Base-by-base conservation (phyloP, 768 basidiomycete species). In the Termitomyces sp. region DNA sequence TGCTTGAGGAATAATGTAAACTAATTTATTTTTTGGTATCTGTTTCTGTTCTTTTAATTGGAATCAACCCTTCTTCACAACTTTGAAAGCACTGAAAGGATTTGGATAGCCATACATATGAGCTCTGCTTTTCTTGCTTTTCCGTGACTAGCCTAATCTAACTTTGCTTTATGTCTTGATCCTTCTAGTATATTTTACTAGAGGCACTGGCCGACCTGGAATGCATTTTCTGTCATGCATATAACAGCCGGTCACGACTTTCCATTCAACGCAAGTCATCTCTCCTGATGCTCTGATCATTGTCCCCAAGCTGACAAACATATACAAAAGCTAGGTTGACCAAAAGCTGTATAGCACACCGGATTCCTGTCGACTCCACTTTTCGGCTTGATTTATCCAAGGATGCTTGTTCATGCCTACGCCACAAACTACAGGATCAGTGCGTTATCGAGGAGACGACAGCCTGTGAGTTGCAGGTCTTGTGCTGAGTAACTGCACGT, bases 361-460 rank as follows among this genome's bases (percentile, higher is more conserved):
- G n/a, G n/a, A n/a, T n/a, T n/a, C n/a, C n/a, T n/a, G n/a, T n/a
- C n/a, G n/a, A n/a, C n/a, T n/a, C n/a, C n/a, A n/a, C n/a, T n/a
- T n/a, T n/a, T n/a, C n/a, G n/a, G n/a, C 43, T 36, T 29, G 29
- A 29, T 29, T 29, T 29, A 29, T 29, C 29, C 29, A 9, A 9
- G 29, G 3, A 23, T 5, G n/a, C 41, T 32, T n/a, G n/a, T n/a
- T n/a, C n/a, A n/a, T 45, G 22, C 46, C 52, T 23, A 58, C 36
- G 7, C 12, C 11, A n/a, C 13, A n/a, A 10, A 10, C 20, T 27
- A 9, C 25, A 61, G 60, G 56, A 61, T 47, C 60, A 53, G 29
- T 41, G 45, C 65, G 66, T 73, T 29, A 73, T 68, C 41, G 75
- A 75, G 47, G 73, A 75, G 51, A 69, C 69, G 0, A 63, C 66